Base-by-base conservation (phyloP, 805 yeast genomes). In the Wickerhamomyces hampshirensis region DNA sequence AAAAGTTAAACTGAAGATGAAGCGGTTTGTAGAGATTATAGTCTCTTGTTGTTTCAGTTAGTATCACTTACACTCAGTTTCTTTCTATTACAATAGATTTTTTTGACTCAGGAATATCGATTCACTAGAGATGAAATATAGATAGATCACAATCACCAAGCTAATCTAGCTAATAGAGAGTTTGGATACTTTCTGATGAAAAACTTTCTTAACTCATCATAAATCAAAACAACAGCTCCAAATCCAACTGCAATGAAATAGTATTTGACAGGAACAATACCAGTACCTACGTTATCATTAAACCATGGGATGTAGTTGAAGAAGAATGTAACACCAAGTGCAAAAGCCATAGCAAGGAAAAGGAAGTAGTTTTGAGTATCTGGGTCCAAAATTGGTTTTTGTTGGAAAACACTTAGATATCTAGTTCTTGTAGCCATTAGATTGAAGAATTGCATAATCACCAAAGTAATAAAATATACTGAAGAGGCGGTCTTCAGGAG, bases 401-500 rank as follows among this genome's bases (percentile, higher is more conserved):
- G 68, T 39, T 66, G 70, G 53, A 69, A 64, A 16, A 69, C 38
- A 38, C 69, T 61, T 40, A 65, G 51, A 31, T 58, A 53, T 40
- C 74, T 57, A 0, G 70, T 65, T 52, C 77, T 60, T 28, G 65
- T 59, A 2, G 68, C 56, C 45, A 70, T 39, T 42, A 69, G 50
- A 42, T 70, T 69, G 56, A 69, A 69, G 46, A 63, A 58, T 46
- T 71, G 76, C 61, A 70, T 50, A 27, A 70, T 60, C 5, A 71
- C 73, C 58, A 71, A 55, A 31, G 67, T 69, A 29, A 60, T 55
- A 45, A 71, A 71, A 50, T 69, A 71, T 30, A 70, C 63, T 3
- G 72, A 64, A 2, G 73, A 66, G 3, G 71, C 65, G 18, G 50
- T 51, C 28, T 53, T 55, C 33, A 49, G 47, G 21, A 55, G 36